Base-by-base conservation (phyloP, 164 flowering plant species). In the Vitis labrusca region DNA sequence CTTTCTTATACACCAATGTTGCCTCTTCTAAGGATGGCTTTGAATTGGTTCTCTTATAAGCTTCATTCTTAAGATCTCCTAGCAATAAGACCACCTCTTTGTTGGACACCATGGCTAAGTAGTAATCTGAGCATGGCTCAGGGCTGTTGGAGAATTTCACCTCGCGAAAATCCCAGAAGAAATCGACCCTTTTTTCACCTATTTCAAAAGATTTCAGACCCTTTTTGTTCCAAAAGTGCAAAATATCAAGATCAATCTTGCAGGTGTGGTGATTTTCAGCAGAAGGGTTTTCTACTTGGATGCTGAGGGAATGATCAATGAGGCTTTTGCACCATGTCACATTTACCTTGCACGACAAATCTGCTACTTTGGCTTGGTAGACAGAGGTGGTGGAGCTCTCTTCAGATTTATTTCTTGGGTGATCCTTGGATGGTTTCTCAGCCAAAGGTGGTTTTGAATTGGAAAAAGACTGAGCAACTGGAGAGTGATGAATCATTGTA, bases 261-360 rank as follows among this genome's bases (percentile, higher is more conserved):
- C 66, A 71, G 9, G 59, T 27, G 55, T 23, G 64, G 2, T 62
- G 71, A 10, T 48, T 49, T 15, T 67, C 72, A 9, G 64, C 63
- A 8, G 37, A 47, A 13, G 80, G 80, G 67, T 65, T 65, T 29
- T 82, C 84, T 1, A 88, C 78, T 16, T 68, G 63, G 64, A 87
- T 66, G 76, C 4, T 63, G 11, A 89, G 81, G 68, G 78, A 65
- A 65, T 83, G 84, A 71, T 73, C 73, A 8, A 79, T 72, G 30
- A 77, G 32, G 65, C 71, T 84, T 66, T 84, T 86, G 74, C 79
- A 74, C 94, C 94, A 89, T 16, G 81, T 74, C 1, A 73, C 74
- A 10, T 76, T 81, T 13, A 86, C 76, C 17, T 64, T 73, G 5
- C 83, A 77, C 32, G 52, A 59, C 8, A 67, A 23, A 3, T 69